Percentiles rank a stretch among this genome's conserved stretches.
These are phyloP conservation scores for Ogataea paradorogensis DNA, from an alignment of 805 yeast genomes.

Conservation along the genomic window DNA sequence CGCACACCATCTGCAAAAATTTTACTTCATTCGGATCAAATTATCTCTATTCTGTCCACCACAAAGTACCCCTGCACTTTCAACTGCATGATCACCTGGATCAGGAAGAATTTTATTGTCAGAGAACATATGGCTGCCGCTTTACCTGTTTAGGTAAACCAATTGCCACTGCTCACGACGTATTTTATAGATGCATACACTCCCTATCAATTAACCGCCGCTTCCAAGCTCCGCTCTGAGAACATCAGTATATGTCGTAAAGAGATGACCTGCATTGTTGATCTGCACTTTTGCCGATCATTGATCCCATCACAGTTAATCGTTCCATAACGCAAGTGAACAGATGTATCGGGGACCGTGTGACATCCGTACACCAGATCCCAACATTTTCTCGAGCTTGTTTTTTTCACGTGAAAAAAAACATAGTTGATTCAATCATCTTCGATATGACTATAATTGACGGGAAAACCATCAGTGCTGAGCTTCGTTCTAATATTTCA, in stretches of 20 bases:
- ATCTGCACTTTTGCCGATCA: no score
- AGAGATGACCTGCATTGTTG: no score
- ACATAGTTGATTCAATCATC: neutral
- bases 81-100: neutral
- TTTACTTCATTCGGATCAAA: conserved; percentile 1
- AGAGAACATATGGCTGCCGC: neutral
- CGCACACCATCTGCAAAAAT: conserved; percentile 2
- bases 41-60: neutral
- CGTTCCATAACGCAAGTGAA: no score
- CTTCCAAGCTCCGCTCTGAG: no score
- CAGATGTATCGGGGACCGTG: no score
- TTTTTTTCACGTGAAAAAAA: conserved; percentile 7
- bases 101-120: conserved; percentile 1
- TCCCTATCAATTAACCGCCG: neutral
- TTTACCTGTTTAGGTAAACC: conserved; percentile 1
- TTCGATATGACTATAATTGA: conserved; percentile 44
- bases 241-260: neutral
- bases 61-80: conserved; percentile 3
- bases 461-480: conserved; percentile 52
- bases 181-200: neutral
- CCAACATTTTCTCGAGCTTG: conserved; percentile 12
- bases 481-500: conserved; percentile 50
- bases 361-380: neutral
- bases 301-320: no score
- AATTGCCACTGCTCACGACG: neutral